Base-by-base conservation (phyloP, 73 alveolate species). In the Symbiodinium natans region DNA sequence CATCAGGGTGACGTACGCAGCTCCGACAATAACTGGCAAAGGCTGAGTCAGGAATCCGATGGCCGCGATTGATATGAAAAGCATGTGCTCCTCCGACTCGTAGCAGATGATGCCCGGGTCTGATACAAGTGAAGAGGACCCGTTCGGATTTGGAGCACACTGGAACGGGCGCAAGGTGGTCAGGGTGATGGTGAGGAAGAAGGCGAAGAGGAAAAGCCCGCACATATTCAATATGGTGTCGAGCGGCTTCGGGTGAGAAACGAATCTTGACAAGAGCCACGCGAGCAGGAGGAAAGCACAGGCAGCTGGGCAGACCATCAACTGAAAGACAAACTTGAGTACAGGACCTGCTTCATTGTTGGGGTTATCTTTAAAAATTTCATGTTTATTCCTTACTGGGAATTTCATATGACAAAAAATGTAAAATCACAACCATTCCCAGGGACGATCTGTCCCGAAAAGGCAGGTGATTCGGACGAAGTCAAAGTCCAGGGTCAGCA, bases 131-230 rank as follows among this genome's bases (percentile, higher is more conserved):
- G 93, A 86, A 31, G 82, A 13, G 54, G 83, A 52, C 13, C 93
- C 93, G 63, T 86, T 80, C n/a, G 93, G 93, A 48, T 86, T 86
- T 10, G 41, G 59, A 4, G 13, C 82, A 29, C 93, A 86, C 68
- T 86, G 93, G n/a, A 86, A 86, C 9, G 93, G 93, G 41, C 56
- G 1, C 83, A 86, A 36, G 0, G 59, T 86, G 56, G 83, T 48
- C 83, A 86, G 59, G 1, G 93, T 86, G 40, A 86, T 46, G 34
- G 93, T 38, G 13, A 86, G 83, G 93, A 86, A 86, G 59, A 86
- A 52, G n/a, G 93, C 93, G 82, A 86, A 86, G 82, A 86, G 93
- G 41, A 86, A 86, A 82, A 86, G 56, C n/a, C 93, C 93, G n/a
- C 93, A 86, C 83, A 54, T 82, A 83, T 71, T 86, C 82, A 86